These are phyloP conservation scores for Tilletiaria anomala DNA, from an alignment of 1,284 basidiomycete species.

Conservation along the genomic window DNA sequence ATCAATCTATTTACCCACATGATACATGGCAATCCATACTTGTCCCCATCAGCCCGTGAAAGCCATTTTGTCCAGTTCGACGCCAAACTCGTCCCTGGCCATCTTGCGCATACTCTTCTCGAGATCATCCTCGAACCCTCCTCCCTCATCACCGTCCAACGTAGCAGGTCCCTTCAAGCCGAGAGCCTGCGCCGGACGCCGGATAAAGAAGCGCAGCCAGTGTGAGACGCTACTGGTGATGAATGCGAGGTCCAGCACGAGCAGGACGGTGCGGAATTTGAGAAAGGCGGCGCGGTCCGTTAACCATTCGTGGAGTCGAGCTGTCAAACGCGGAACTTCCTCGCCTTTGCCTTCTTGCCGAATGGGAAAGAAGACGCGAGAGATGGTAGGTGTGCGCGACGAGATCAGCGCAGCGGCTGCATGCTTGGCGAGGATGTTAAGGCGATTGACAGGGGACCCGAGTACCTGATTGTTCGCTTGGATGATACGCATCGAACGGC, in stretches of 20 bases:
- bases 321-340: conserved; percentile 1
- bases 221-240: conserved; percentile 10
- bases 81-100: conserved; percentile 26
- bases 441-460: conserved; percentile 30
- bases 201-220: conserved; percentile 12
- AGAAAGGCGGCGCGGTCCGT: conserved; percentile 16
- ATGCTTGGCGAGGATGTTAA: conserved; percentile 33
- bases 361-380: conserved; percentile 14
- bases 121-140: conserved; percentile 31
- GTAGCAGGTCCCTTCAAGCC: conserved; percentile 5
- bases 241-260: conserved; percentile 22
- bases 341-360: too few relatives aligned
- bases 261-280: conserved; percentile 17
- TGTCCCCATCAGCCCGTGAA: too few relatives aligned
- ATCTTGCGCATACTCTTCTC: conserved; percentile 25
- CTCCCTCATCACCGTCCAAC: neutral
- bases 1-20: too few relatives aligned
- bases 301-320: conserved; percentile 12
- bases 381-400: conserved; percentile 11
- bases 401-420: conserved; percentile 18
- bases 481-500: conserved; percentile 25
- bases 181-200: conserved; percentile 6
- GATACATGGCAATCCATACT: too few relatives aligned
- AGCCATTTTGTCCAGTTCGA: conserved; percentile 23
- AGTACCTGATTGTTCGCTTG: conserved; percentile 31